Conservation (phyloP, 768 basidiomycete species). For the Mycena alexandri region DNA sequence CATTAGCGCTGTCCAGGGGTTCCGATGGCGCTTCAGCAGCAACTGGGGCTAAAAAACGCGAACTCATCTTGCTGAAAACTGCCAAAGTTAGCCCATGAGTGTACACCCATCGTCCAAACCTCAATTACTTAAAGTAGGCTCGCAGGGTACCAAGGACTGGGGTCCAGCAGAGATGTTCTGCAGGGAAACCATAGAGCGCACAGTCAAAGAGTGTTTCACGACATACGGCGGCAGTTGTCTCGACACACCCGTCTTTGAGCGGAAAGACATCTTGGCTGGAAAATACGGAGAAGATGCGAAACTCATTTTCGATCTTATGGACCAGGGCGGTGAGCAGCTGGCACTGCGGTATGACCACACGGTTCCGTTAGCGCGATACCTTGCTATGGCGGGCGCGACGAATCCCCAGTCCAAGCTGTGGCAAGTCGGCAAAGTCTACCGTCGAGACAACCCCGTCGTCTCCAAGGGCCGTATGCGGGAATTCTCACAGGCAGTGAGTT, state of each 20-base stretch:
- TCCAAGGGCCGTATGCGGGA: slow-evolving; percentile 98
- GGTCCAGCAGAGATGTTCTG: slow-evolving; percentile 93
- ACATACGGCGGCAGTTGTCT: slow-evolving; percentile 92
- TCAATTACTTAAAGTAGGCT: slow-evolving; percentile 38
- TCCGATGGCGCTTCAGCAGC: slow-evolving; percentile 53
- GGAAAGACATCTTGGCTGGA: slow-evolving; percentile 94
- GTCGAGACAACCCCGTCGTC: slow-evolving; percentile 97
- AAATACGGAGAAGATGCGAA: slow-evolving; percentile 99
- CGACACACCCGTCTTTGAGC: slow-evolving; percentile 98
- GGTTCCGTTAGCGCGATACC: slow-evolving; percentile 93
- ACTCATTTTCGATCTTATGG: slow-evolving; percentile 96
- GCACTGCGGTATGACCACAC: slow-evolving; percentile 97
- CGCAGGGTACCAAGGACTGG: slow-evolving; percentile 94
- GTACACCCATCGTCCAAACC: slow-evolving; percentile 4
- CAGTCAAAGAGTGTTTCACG: slow-evolving; percentile 89
- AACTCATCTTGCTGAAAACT: slow-evolving; percentile 86
- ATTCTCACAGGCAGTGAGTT: slow-evolving; percentile 93
- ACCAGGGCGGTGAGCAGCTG: slow-evolving; percentile 97
- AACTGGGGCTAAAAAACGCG: slow-evolving; percentile 71
- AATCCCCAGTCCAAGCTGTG: slow-evolving; percentile 85
- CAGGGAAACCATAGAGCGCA: slow-evolving; percentile 89
- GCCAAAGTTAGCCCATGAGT: slow-evolving; percentile 76
- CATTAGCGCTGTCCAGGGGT: slow-evolving; percentile 58
- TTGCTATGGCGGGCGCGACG: slow-evolving; percentile 95
- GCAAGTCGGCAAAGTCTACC: slow-evolving; percentile 99